Evolutionary conservation across 2,329 filamentous ascomycete genomes (phyloP).

Genomic region (Atkinsonella hypoxylon): DNA sequence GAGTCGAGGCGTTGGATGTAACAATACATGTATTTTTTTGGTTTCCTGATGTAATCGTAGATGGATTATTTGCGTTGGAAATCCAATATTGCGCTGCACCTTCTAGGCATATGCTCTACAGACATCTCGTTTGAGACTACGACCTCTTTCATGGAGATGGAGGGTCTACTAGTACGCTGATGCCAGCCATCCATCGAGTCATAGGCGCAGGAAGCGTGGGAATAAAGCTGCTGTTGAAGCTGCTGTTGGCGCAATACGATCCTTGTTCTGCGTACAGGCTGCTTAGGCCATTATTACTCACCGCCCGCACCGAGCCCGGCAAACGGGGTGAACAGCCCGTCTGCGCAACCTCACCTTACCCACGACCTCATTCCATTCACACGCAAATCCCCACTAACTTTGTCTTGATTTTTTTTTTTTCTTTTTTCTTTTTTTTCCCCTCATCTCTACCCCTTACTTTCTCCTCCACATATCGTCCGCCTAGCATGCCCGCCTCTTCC

Average conservation of each 20-base stretch:
- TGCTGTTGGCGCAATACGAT: too few species aligned
- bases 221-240: too few species aligned
- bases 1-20: background rate
- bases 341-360: too few species aligned
- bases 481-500: slow-evolving; percentile 1
- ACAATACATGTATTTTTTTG: background rate
- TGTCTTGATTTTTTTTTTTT: background rate
- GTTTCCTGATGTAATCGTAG: background rate
- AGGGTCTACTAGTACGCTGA: too few species aligned
- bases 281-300: background rate
- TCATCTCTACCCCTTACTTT: background rate
- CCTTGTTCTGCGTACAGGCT: too few species aligned
- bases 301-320: too few species aligned
- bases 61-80: background rate
- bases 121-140: background rate
- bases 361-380: background rate
- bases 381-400: background rate
- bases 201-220: too few species aligned
- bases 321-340: too few species aligned
- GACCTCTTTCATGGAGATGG: too few species aligned
- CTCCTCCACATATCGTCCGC: background rate
- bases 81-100: background rate
- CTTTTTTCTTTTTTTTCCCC: background rate
- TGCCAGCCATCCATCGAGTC: too few species aligned
- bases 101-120: background rate